Conservation (phyloP, 2,329 filamentous ascomycete species). For the Penicillium sclerotigenum region DNA sequence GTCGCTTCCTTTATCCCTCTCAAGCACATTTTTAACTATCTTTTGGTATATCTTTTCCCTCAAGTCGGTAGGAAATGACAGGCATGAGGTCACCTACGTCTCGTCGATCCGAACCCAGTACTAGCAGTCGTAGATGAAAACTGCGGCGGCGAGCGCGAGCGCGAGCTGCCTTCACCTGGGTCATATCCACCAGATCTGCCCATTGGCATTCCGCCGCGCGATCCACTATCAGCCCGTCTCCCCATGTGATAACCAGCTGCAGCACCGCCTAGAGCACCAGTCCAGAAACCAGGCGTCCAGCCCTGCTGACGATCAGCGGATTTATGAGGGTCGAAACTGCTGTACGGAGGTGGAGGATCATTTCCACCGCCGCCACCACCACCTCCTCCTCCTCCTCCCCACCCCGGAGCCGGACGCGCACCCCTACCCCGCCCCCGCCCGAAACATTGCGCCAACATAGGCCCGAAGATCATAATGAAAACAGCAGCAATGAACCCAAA, state of each 20-base stretch:
- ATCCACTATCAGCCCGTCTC: slow-evolving; percentile 22
- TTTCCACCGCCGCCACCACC: slow-evolving; percentile 31
- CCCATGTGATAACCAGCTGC: slow-evolving; percentile 44
- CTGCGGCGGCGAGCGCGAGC: slow-evolving; percentile 31
- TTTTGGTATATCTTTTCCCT: background rate
- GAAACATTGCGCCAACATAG: slow-evolving; percentile 25
- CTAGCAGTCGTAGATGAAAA: slow-evolving; percentile 36
- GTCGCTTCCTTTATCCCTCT: background rate
- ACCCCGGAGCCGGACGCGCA: slow-evolving; percentile 12
- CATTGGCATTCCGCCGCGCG: slow-evolving; percentile 14
- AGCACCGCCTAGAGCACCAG: slow-evolving; percentile 43
- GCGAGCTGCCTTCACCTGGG: slow-evolving; percentile 35
- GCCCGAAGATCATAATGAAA: slow-evolving; percentile 29
- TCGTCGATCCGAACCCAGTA: slow-evolving; percentile 48
- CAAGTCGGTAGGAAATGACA: background rate
- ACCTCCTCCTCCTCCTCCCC: slow-evolving; percentile 34
- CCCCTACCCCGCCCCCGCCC: slow-evolving; percentile 21
- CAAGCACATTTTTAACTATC: background rate
- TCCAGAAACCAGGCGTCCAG: slow-evolving; percentile 50
- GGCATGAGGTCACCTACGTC: slow-evolving; percentile 31
- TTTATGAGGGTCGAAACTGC: slow-evolving; percentile 26
- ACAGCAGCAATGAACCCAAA: slow-evolving; percentile 32
- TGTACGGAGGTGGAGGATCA: slow-evolving; percentile 43
- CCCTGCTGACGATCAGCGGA: slow-evolving; percentile 21
- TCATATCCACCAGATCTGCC: slow-evolving; percentile 20